These are phyloP conservation scores for Bryoglossum gracile DNA, from an alignment of 495 filamentous ascomycete species.

Conservation along the genomic window DNA sequence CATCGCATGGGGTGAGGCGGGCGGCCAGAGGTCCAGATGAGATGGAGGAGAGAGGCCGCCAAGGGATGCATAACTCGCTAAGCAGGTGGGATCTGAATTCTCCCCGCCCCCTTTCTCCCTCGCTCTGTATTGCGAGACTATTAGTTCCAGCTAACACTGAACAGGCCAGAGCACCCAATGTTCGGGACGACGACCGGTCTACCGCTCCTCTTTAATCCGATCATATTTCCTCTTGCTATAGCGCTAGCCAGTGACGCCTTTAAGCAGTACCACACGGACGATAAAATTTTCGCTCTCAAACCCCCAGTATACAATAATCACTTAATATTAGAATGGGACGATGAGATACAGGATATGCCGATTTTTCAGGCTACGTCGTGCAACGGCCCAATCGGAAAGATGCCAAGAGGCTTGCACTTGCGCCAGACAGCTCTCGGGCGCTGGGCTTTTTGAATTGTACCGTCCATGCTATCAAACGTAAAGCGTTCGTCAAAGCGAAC, in stretches of 20 bases:
- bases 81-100: neutral
- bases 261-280: neutral
- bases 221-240: neutral
- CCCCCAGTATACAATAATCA: neutral
- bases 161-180: neutral
- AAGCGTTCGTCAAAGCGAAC: neutral
- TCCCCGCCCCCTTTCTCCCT: neutral
- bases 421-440: neutral
- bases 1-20: neutral
- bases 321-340: neutral
- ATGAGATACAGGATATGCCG: constrained; percentile 1
- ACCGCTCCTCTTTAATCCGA: neutral
- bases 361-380: constrained; percentile 4
- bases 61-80: neutral
- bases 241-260: neutral
- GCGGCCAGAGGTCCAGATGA: neutral
- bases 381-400: neutral
- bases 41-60: neutral
- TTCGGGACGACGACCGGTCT: neutral
- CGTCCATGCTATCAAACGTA: neutral
- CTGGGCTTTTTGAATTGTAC: neutral
- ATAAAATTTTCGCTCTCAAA: neutral
- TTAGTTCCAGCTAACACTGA: neutral
- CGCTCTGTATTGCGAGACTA: neutral
- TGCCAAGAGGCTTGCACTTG: neutral